These are phyloP conservation scores for Cymbopogon citratus DNA, from an alignment of 176 grass and related monocot species.

Conservation along the genomic window DNA sequence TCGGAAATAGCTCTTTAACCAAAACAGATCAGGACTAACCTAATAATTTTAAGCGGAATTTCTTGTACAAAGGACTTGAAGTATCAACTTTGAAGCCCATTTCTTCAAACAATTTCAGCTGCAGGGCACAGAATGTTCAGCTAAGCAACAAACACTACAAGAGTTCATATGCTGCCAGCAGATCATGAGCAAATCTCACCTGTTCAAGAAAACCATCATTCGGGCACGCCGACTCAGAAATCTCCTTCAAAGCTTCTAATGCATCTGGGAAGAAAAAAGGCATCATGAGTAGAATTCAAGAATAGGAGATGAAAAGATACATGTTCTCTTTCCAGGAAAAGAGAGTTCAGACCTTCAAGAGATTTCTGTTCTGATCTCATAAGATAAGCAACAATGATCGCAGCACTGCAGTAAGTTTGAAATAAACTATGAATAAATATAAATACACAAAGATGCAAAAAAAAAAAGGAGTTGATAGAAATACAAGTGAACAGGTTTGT, in stretches of 20 bases:
- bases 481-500: neutral
- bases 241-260: constrained; percentile 66
- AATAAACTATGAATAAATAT: constrained; percentile 14
- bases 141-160: neutral
- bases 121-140: constrained; percentile 24
- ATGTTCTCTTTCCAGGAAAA: neutral
- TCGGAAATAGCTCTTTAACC: neutral
- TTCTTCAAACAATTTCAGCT: constrained; percentile 94
- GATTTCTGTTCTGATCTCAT: constrained; percentile 91
- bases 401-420: constrained; percentile 53
- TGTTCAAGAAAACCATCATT: constrained; percentile 96
- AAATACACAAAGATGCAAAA: neutral
- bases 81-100: constrained; percentile 87
- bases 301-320: neutral
- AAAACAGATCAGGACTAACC: constrained; percentile 41
- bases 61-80: constrained; percentile 74
- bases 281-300: neutral
- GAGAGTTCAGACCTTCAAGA: constrained; percentile 53
- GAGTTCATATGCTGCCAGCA: constrained; percentile 13
- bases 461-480: neutral
- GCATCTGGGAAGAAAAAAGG: constrained; percentile 60
- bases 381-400: constrained; percentile 68
- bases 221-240: constrained; percentile 49
- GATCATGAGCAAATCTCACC: constrained; percentile 35
- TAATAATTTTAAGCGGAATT: constrained; percentile 80